Evolutionary conservation across 352 stramenopile genomes (phyloP).

Genomic region (Phytophthora hybrid): DNA sequence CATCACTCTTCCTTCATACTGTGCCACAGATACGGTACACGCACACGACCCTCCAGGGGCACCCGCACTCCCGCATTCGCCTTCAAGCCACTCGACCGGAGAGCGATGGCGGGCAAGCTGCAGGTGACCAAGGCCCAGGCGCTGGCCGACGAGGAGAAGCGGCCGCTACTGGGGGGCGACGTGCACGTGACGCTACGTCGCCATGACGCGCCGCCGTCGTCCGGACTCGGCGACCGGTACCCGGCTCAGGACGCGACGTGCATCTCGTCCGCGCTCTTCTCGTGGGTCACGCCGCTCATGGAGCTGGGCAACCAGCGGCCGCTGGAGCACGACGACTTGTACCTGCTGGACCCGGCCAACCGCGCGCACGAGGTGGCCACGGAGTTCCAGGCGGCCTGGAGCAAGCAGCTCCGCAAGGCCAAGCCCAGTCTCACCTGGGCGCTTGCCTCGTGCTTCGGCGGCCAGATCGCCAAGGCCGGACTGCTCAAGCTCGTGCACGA

Average conservation of each 20-base stretch:
- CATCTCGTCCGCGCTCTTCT: slow-evolving; percentile 69
- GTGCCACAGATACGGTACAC: neutral
- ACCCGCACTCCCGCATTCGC: slow-evolving; percentile 21
- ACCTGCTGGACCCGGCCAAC: slow-evolving; percentile 69
- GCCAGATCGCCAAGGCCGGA: slow-evolving; percentile 55
- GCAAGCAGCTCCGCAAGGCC: slow-evolving; percentile 34
- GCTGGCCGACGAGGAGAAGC: slow-evolving; percentile 30
- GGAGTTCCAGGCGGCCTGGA: slow-evolving; percentile 57
- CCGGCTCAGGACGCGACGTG: slow-evolving; percentile 66
- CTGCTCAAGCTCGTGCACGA: slow-evolving; percentile 69
- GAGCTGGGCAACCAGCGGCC: slow-evolving; percentile 70
- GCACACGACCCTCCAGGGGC: neutral
- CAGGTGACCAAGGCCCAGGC: slow-evolving; percentile 31
- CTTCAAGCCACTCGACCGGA: slow-evolving; percentile 18
- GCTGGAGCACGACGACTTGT: slow-evolving; percentile 76
- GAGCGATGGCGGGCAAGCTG: slow-evolving; percentile 34
- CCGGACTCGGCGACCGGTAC: slow-evolving; percentile 59
- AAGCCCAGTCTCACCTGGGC: slow-evolving; percentile 58
- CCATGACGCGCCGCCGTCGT: slow-evolving; percentile 8
- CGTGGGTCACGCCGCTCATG: slow-evolving; percentile 83
- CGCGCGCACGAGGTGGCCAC: slow-evolving; percentile 44
- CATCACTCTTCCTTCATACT: slow-evolving; percentile 18
- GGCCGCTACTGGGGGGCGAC: slow-evolving; percentile 32
- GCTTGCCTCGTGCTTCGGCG: slow-evolving; percentile 54
- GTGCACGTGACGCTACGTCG: slow-evolving; percentile 33